phyloP scores from a whole-genome alignment of 768 basidiomycete species.

The Russula abietina region DNA sequence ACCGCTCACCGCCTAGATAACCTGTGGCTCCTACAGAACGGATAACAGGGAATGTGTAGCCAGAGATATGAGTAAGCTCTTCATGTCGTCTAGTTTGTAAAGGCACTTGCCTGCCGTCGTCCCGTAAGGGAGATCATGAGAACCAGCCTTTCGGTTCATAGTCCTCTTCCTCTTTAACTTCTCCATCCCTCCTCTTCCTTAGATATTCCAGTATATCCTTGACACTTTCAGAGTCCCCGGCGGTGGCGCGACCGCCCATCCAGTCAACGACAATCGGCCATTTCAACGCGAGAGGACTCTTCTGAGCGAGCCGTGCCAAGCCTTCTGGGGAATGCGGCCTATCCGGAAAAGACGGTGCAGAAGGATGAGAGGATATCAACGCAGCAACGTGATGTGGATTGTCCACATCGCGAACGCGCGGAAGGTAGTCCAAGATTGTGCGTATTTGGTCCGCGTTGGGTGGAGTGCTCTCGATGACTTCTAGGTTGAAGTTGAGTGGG shows the following conservation, averaged over 20 bases:
- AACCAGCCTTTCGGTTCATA: slow-evolving; percentile 42
- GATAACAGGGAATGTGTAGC: background rate
- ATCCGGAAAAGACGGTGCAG: slow-evolving; percentile 34
- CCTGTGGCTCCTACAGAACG: background rate
- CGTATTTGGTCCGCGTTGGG: slow-evolving; percentile 65
- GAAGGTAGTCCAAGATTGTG: slow-evolving; percentile 59
- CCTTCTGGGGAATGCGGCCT: slow-evolving; percentile 39
- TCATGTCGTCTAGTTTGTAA: background rate
- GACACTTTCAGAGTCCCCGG: slow-evolving; percentile 70
- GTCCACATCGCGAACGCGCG: slow-evolving; percentile 31
- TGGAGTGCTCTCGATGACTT: slow-evolving; percentile 57
- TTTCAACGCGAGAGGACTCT: slow-evolving; percentile 56
- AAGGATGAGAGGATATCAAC: slow-evolving; percentile 62
- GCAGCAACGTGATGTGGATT: slow-evolving; percentile 29
- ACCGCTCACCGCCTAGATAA: background rate
- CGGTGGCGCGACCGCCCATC: slow-evolving; percentile 54
- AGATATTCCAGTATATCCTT: slow-evolving; percentile 57
- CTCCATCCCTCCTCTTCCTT: slow-evolving; percentile 62
- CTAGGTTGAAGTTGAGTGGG: slow-evolving; percentile 64
- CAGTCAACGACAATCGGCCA: slow-evolving; percentile 83
- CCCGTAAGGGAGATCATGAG: background rate
- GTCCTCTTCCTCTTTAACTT: slow-evolving; percentile 41
- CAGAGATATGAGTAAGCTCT: background rate
- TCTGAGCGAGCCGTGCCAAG: slow-evolving; percentile 45
- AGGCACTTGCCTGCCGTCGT: background rate